These are phyloP conservation scores for Pythium coloratum DNA, from an alignment of 352 stramenopile genomes.

Conservation along the genomic window DNA sequence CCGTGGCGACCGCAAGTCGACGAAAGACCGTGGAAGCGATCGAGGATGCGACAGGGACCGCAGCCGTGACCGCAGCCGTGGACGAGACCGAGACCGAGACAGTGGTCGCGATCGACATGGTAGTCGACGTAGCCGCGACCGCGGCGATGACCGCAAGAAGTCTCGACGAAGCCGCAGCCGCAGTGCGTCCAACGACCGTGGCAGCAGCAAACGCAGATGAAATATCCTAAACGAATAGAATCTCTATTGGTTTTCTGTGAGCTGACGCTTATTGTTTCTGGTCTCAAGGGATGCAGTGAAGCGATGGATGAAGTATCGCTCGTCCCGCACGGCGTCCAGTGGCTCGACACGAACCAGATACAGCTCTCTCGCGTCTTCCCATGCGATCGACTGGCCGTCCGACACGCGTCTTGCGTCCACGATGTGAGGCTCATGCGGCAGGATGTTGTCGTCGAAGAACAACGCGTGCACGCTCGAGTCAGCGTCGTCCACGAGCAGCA, in stretches of 20 bases:
- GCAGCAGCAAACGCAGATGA: constrained; percentile 13
- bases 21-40: constrained; percentile 9
- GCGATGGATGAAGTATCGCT: constrained; percentile 57
- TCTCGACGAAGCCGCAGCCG: constrained; percentile 23
- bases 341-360: constrained; percentile 68
- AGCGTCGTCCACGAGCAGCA: constrained; percentile 44
- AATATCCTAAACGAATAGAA: background rate
- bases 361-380: constrained; percentile 39
- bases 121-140: constrained; percentile 5
- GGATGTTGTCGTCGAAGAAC: constrained; percentile 87
- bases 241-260: background rate
- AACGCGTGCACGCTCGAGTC: constrained; percentile 43
- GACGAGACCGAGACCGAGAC: constrained; percentile 13
- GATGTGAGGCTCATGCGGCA: constrained; percentile 67
- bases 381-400: constrained; percentile 32
- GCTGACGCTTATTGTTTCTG: background rate
- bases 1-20: background rate
- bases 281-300: constrained; percentile 34
- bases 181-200: constrained; percentile 14
- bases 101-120: constrained; percentile 6
- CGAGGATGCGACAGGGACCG: constrained; percentile 10
- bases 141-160: constrained; percentile 18
- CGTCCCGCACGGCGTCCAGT: constrained; percentile 53
- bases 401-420: constrained; percentile 51
- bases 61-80: constrained; percentile 2